Evolutionary conservation across 805 yeast species (phyloP), one percentile per base, ranked within the genome.

Genomic region (Nakazawaea pomicola): DNA sequence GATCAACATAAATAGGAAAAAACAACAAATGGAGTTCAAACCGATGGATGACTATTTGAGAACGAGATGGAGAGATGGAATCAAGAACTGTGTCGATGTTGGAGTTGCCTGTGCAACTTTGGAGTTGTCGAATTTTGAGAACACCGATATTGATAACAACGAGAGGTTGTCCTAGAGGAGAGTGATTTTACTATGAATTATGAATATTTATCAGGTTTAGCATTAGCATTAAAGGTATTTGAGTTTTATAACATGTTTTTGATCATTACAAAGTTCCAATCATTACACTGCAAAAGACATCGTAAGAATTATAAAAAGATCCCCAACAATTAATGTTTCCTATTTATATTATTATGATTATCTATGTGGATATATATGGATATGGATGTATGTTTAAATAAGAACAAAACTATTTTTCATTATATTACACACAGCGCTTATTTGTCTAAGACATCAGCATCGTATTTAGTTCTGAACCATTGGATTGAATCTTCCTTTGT

Each of bases 401-500:
- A 14, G 30, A 28, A 28, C 30, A 28, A 28, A 14, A 28, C 30
- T 4, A 14, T 28, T 28, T 28, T 30, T 36, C 38, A 34, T 39
- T 37, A 27, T 32, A 38, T 33, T 37, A 17, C 34, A 47, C 38
- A 31, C 7, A 10, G 21, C 41, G 57, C 55, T 69, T 81, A 82
- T 73, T 83, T 83, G 77, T 80, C 76, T 71, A 84, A 74, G 65
- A 93, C 99, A 63, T 89, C 95, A 69, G 99, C 99, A 75, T 93
- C 99, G 82, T 91, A 93, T 81, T 85, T 93, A 74, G 89, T 93
- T 84, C 93, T 93, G 93, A 93, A 93, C 99, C 99, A 93, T 70
- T 78, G 73, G 70, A 93, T 86, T 73, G 97, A 68, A 73, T 91
- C 98, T 67, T 86, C 95, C 78, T 83, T 87, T 70, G 74, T 70